These are phyloP conservation scores for Saturnispora serradocipensis DNA, from an alignment of 805 yeast genomes.

Conservation along the genomic window DNA sequence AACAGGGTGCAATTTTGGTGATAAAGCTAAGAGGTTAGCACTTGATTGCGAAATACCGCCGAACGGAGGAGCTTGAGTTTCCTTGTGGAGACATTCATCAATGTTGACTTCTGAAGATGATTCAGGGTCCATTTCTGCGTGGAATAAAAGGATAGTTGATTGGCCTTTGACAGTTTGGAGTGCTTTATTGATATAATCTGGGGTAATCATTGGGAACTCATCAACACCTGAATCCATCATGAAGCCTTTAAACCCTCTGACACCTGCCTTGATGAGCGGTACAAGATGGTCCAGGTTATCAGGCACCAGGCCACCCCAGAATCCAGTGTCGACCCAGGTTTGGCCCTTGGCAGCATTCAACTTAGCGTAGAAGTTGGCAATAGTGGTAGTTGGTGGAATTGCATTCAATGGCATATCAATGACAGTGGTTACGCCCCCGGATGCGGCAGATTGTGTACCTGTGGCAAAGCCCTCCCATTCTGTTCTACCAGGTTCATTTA, in stretches of 20 bases:
- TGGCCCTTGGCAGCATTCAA: conserved; percentile 71
- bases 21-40: conserved; percentile 42
- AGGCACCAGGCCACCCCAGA: conserved; percentile 95
- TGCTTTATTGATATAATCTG: conserved; percentile 57
- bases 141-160: conserved; percentile 77
- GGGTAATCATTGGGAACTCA: conserved; percentile 78
- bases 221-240: conserved; percentile 93
- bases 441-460: conserved; percentile 89
- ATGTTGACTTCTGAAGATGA: neutral
- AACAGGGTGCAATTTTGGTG: conserved; percentile 48
- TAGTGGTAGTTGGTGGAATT: conserved; percentile 87
- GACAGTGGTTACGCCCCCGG: conserved; percentile 95
- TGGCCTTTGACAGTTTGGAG: conserved; percentile 52
- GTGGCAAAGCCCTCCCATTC: conserved; percentile 99
- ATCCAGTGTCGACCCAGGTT: conserved; percentile 88
- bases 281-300: conserved; percentile 56
- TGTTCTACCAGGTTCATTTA: conserved; percentile 96
- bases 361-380: conserved; percentile 66
- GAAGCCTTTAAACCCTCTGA: conserved; percentile 89
- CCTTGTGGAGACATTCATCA: neutral
- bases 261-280: conserved; percentile 78
- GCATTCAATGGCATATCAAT: conserved; percentile 96
- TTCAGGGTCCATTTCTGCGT: conserved; percentile 65
- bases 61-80: neutral
- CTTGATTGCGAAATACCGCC: conserved; percentile 37